Evolutionary conservation across 179 eudicot genomes (phyloP).

Genomic region (Amaranthus tricolor): DNA sequence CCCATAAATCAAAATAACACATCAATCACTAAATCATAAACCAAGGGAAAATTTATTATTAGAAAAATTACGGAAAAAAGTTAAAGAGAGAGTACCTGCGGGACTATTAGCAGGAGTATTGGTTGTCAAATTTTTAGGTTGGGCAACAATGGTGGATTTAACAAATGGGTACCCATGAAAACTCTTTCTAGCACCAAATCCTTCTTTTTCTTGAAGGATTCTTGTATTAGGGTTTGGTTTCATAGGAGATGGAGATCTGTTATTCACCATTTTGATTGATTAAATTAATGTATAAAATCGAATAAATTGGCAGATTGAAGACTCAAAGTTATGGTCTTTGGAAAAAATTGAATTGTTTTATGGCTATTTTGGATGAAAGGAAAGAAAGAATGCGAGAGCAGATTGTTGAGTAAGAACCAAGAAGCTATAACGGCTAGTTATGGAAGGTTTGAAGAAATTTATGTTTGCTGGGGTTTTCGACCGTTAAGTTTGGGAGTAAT

Average conservation of each 20-base stretch:
- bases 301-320: not conserved
- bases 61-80: not conserved
- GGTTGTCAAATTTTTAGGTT: constrained; percentile 36
- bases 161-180: constrained; percentile 52
- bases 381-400: not conserved
- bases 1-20: too few species aligned
- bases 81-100: constrained; percentile 37
- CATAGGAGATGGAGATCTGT: constrained; percentile 71
- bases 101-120: constrained; percentile 71
- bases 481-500: constrained; percentile 21
- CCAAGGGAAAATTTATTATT: too few species aligned
- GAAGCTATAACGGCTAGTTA: constrained; percentile 33
- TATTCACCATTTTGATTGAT: constrained; percentile 13
- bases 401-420: not conserved
- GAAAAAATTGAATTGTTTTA: not conserved
- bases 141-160: constrained; percentile 47
- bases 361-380: not conserved
- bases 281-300: not conserved
- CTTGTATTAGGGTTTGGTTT: constrained; percentile 47
- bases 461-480: constrained; percentile 23
- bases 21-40: too few species aligned
- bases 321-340: constrained; percentile 9
- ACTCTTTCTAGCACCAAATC: constrained; percentile 48
- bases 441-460: constrained; percentile 17
- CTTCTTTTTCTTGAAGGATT: constrained; percentile 44